Percentiles rank a stretch among this genome's conserved stretches.
These are phyloP conservation scores for Plectranthus barbatus DNA, from an alignment of 257 asterid species.

Conservation along the genomic window DNA sequence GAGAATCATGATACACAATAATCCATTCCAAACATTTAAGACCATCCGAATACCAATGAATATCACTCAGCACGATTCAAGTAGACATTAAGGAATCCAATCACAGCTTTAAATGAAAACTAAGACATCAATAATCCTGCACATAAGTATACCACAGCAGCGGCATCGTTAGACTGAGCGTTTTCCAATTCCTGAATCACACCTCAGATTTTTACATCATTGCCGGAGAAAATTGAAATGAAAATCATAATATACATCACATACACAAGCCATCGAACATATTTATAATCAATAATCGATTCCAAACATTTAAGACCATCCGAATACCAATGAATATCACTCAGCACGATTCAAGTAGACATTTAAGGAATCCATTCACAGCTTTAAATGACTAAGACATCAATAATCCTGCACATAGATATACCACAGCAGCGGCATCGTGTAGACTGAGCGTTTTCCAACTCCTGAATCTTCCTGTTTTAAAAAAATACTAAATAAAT, in stretches of 20 bases:
- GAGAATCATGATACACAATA: too few relatives aligned
- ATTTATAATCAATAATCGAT: neutral
- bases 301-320: neutral
- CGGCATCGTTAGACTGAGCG: slow-evolving; percentile 45
- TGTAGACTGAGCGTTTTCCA: slow-evolving; percentile 54
- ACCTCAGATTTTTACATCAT: too few relatives aligned
- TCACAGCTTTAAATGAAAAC: neutral
- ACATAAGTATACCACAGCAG: slow-evolving; percentile 50
- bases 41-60: neutral
- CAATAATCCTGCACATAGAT: slow-evolving; percentile 4
- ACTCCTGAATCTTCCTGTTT: slow-evolving; percentile 41
- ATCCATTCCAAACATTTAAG: neutral
- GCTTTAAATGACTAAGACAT: neutral
- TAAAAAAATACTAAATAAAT: too few relatives aligned
- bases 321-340: neutral
- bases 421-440: slow-evolving; percentile 66
- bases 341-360: neutral
- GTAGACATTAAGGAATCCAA: neutral
- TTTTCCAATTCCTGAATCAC: slow-evolving; percentile 52
- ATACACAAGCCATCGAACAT: neutral
- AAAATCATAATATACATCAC: too few relatives aligned
- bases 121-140: neutral
- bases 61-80: neutral
- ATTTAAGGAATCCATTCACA: neutral
- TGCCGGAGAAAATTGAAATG: too few relatives aligned